Conservation (phyloP, 2,329 filamentous ascomycete species). For the Cryoendolithus antarcticus region DNA sequence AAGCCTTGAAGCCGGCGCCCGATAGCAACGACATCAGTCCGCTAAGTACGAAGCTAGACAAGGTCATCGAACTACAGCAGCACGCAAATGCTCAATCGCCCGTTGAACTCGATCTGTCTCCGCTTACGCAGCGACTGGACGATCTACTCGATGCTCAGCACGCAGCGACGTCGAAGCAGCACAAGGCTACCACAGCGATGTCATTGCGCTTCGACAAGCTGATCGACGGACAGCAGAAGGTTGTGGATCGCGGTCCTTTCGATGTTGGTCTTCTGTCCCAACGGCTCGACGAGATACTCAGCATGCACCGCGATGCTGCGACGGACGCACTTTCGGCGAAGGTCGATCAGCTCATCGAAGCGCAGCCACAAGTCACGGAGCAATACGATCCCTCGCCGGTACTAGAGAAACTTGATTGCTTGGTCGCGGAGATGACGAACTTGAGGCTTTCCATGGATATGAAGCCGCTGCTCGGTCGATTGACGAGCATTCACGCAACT, state of each 20-base stretch:
- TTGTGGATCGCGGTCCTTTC: conserved; percentile 4
- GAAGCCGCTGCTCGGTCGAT: too few relatives aligned
- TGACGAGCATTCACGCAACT: too few relatives aligned
- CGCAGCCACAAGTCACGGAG: neutral
- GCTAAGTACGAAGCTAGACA: neutral
- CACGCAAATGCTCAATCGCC: conserved; percentile 4
- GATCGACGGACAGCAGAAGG: conserved; percentile 2
- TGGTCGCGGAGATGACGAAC: neutral
- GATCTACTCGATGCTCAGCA: conserved; percentile 13
- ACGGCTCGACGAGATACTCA: conserved; percentile 4
- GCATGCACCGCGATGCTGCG: conserved; percentile 3
- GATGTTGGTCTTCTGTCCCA: conserved; percentile 4
- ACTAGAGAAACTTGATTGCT: neutral
- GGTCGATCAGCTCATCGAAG: neutral
- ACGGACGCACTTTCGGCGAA: conserved; percentile 1
- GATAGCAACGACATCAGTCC: too few relatives aligned
- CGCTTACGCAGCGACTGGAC: conserved; percentile 9
- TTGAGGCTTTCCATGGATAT: neutral
- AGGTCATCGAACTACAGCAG: conserved; percentile 13
- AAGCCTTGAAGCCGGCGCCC: too few relatives aligned
- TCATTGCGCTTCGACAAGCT: conserved; percentile 2
- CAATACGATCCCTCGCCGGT: neutral
- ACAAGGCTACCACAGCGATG: conserved; percentile 1
- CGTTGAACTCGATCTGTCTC: conserved; percentile 6
- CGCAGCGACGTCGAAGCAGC: conserved; percentile 3